phyloP scores from a whole-genome alignment of 495 filamentous ascomycete genomes.

The Neurospora hispaniola region DNA sequence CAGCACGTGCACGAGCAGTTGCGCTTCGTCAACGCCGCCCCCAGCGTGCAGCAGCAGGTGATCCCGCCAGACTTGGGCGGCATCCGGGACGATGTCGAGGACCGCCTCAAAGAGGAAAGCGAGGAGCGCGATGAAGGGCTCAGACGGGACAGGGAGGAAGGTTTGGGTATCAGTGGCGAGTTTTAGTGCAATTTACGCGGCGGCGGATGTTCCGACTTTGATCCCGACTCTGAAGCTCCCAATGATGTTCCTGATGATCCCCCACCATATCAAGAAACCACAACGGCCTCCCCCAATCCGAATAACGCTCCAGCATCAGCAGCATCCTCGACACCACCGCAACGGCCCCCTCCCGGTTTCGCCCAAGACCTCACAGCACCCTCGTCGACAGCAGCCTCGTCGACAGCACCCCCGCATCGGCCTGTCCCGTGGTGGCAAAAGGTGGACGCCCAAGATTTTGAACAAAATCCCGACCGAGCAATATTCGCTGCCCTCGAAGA shows the following conservation, averaged over 20 bases:
- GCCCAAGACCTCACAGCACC: not conserved
- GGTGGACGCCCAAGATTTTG: not conserved
- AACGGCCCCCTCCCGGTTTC: not conserved
- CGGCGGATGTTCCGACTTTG: not conserved
- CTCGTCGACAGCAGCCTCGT: not conserved
- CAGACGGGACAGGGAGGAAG: conserved; percentile 32
- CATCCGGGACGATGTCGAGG: conserved; percentile 69
- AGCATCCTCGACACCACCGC: not conserved
- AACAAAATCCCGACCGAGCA: not conserved
- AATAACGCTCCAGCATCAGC: not conserved
- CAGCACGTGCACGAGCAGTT: conserved; percentile 73
- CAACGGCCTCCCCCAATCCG: not conserved
- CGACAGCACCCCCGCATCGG: not conserved
- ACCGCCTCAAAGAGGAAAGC: conserved; percentile 60
- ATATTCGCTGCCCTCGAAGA: not conserved
- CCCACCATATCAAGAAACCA: not conserved
- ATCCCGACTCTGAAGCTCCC: not conserved
- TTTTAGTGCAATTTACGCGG: conserved; percentile 10
- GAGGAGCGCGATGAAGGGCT: conserved; percentile 47
- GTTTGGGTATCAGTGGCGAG: conserved; percentile 31
- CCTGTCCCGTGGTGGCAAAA: not conserved
- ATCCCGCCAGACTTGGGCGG: conserved; percentile 70
- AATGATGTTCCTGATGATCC: not conserved
- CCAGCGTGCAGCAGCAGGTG: conserved; percentile 74
- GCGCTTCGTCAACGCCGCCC: conserved; percentile 71